Base-by-base conservation (phyloP, 2,329 filamentous ascomycete species). In the Exserohilum rostratum region DNA sequence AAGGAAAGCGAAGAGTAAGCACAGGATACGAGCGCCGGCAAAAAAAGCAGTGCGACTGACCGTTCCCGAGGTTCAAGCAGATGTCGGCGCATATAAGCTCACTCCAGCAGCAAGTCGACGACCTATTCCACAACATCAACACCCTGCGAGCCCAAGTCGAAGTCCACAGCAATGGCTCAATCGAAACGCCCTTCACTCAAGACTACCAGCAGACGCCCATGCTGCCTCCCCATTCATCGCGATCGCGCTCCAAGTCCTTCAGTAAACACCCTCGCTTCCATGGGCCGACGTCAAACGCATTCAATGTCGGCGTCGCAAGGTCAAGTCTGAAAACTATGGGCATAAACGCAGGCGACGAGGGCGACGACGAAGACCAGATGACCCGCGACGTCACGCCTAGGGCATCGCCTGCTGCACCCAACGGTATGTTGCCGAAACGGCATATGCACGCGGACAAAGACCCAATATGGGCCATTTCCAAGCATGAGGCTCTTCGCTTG, bases 301-400 rank as follows among this genome's bases (percentile, higher is more conserved):
- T 93, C 76, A 93, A 89, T 62, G 84, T 96, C 27, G 90, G 93
- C 60, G 88, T 96, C 12, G 92, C 93, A 31, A 93, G 91, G 73
- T 90, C 85, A 47, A 96, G 92, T 45, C 82, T 96, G 33, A 89
- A 92, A 68, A 93, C 88, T 56, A 96, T 96, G 90, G 92, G 92
- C 3, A 95, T 96, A 68, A 87, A 86, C 25, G 84, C 82, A 1
- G 78, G 85, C 2, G 83, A 83, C 1, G 87, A 88, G 44, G 78
- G 73, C 2, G 79, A 84, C n/a, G 87, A 89, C n/a, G 86, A 87
- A 31, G 81, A 81, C 31, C 64, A 78, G 25, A 76, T 76, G 3
- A 82, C 82, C 1, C 78, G 80, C 50, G 82, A 86, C 62, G 78
- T 73, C 17, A 83, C 83, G n/a, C 83, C 82, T 1, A 70, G 76